These are phyloP conservation scores for Spinellus fusiger DNA, from an alignment of 192 early-diverging fungal genomes.

Conservation along the genomic window DNA sequence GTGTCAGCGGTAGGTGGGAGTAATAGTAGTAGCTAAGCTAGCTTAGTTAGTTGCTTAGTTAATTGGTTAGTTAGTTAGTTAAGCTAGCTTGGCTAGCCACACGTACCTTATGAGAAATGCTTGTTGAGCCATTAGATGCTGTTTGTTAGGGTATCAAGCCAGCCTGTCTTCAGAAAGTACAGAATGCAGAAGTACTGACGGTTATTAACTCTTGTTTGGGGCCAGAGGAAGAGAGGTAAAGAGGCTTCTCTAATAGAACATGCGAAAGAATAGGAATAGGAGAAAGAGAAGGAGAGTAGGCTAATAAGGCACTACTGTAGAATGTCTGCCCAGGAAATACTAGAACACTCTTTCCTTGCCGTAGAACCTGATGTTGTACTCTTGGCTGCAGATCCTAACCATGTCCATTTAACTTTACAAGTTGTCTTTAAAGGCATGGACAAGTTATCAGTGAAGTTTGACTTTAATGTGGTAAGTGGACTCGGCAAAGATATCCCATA, in stretches of 20 bases:
- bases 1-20: conserved; percentile 47
- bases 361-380: conserved; percentile 42
- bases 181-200: conserved; percentile 53
- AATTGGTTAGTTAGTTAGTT: background rate
- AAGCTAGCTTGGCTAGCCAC: no score
- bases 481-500: background rate
- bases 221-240: conserved; percentile 43
- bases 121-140: background rate
- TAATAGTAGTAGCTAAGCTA: background rate
- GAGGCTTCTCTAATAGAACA: background rate
- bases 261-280: no score
- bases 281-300: background rate
- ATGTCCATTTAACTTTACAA: conserved; percentile 40
- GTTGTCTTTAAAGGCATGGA: conserved; percentile 50
- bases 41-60: background rate
- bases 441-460: conserved; percentile 73
- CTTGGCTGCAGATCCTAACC: conserved; percentile 38
- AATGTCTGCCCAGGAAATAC: conserved; percentile 47
- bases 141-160: conserved; percentile 61
- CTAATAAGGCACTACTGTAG: conserved; percentile 9
- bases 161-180: conserved; percentile 52
- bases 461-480: conserved; percentile 58
- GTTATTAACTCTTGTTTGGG: conserved; percentile 68
- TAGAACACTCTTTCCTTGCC: conserved; percentile 50
- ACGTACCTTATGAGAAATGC: background rate